Conservation (phyloP, 2,329 filamentous ascomycete genomes). For the Colletotrichum caudatum region DNA sequence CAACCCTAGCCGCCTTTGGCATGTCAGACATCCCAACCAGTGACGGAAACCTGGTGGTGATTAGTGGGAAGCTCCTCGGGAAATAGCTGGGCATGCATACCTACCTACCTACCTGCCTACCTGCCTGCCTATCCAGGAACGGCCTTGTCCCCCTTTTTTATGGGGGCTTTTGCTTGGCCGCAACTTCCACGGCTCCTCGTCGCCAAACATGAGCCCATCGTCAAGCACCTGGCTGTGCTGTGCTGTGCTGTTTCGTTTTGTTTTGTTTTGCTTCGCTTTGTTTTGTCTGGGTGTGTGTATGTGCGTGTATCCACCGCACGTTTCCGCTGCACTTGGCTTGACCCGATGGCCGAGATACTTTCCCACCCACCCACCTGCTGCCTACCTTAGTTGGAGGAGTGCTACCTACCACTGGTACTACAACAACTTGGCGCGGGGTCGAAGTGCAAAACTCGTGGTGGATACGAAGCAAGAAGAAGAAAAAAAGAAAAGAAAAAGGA, state of each 20-base stretch:
- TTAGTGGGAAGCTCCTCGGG: too few relatives aligned
- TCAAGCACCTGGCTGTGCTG: constrained; percentile 1
- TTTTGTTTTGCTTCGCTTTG: neutral
- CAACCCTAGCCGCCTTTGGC: neutral
- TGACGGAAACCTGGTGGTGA: too few relatives aligned
- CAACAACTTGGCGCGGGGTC: constrained; percentile 20
- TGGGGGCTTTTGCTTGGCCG: neutral
- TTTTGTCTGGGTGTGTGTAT: neutral
- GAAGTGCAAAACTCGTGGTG: constrained; percentile 15
- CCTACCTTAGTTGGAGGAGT: neutral
- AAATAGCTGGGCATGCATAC: too few relatives aligned
- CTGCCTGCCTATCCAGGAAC: neutral
- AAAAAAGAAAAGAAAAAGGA: constrained; percentile 10
- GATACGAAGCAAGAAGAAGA: too few relatives aligned
- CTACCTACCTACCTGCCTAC: too few relatives aligned
- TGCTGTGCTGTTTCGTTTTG: neutral
- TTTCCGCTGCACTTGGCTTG: neutral
- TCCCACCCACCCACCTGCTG: neutral
- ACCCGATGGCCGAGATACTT: neutral
- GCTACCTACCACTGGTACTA: too few relatives aligned
- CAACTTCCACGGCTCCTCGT: neutral
- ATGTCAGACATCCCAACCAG: neutral
- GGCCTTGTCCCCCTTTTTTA: neutral
- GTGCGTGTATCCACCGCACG: neutral
- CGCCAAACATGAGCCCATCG: neutral